phyloP scores from a whole-genome alignment of 2,329 filamentous ascomycete species.

The Chrysosporium queenslandicum region DNA sequence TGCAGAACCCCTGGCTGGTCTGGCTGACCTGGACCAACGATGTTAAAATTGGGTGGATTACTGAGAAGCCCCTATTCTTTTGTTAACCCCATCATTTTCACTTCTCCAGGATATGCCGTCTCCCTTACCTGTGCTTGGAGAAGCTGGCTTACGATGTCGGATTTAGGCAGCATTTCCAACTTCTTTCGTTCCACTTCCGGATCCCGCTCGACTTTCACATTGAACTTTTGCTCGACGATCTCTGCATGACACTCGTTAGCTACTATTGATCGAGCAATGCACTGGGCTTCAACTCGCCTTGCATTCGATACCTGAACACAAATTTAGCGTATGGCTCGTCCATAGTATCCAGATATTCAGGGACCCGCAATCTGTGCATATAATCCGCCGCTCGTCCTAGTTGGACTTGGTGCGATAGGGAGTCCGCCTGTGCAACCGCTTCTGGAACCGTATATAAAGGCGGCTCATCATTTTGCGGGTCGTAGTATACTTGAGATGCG shows the following conservation, averaged over 20 bases:
- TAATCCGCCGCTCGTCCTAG: slow-evolving; percentile 23
- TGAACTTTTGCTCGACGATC: slow-evolving; percentile 16
- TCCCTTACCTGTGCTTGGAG: slow-evolving; percentile 16
- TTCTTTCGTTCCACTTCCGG: slow-evolving; percentile 18
- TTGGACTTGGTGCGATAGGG: slow-evolving; percentile 26
- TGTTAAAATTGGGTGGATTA: background rate
- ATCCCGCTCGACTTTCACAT: slow-evolving; percentile 15
- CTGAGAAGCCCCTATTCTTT: slow-evolving; percentile 1
- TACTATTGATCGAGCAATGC: too few relatives aligned
- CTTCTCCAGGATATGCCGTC: background rate
- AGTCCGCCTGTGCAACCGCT: slow-evolving; percentile 14
- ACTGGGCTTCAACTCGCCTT: slow-evolving; percentile 12
- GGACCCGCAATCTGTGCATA: slow-evolving; percentile 23
- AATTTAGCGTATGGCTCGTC: slow-evolving; percentile 28
- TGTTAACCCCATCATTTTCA: background rate
- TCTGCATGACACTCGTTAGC: slow-evolving; percentile 12
- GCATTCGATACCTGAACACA: slow-evolving; percentile 26
- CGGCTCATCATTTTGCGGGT: slow-evolving; percentile 15
- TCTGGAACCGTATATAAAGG: slow-evolving; percentile 19
- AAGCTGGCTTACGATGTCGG: slow-evolving; percentile 20
- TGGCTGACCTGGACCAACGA: background rate
- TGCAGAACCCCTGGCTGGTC: background rate
- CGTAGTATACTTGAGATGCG: slow-evolving; percentile 13
- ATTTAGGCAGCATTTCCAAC: slow-evolving; percentile 17
- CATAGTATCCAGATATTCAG: slow-evolving; percentile 24